Base-by-base conservation (phyloP, 2,329 filamentous ascomycete genomes). In the Penicillium fuscoglaucum region DNA sequence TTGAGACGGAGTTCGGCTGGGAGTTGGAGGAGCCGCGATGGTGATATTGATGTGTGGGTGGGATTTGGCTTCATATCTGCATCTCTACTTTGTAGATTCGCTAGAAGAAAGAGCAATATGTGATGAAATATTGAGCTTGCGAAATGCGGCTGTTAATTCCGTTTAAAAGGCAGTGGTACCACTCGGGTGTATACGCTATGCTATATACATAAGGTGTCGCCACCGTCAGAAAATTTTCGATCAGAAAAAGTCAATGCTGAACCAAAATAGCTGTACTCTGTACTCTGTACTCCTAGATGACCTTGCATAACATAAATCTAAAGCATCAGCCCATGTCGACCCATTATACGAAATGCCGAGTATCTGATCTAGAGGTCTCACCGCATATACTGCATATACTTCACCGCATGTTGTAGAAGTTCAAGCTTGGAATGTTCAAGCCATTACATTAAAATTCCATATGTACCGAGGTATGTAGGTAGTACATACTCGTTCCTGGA, bases 1-100 rank as follows among this genome's bases (percentile, higher is more conserved):
- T 70, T 71, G 28, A 74, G 65, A 10, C 72, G 72, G 19, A 74
- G 65, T 52, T 73, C 72, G 5, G 67, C 48, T 2, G 71, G 72
- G 6, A 74, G 59, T 15, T 55, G 64, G 12, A 73, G 65, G 28
- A 74, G 62, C 7, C 55, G 52, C 1, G 67, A 63, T 24, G 45
- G 44, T 19, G 61, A 56, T 44, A 35, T 39, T 35, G 56, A 40
- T 2, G 35, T 15, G 21, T 12, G 31, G 29, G 28, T 24, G 6
- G 31, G 17, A 17, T 24, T 47, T 21, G 40, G 15, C 10, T 24
- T 33, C 40, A 53, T 53, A 7, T 21, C 13, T 29, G 21, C 21
- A 1, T 45, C 15, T 8, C 24, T 33, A 33, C 31, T 33, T 33
- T 33, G 1, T 45, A 47, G 9, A 31, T 6, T n/a, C 19, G 19